Evolutionary conservation across 2,329 filamentous ascomycete genomes (phyloP), one percentile per base, ranked within the genome.

Genomic region (Lomentospora prolificans): DNA sequence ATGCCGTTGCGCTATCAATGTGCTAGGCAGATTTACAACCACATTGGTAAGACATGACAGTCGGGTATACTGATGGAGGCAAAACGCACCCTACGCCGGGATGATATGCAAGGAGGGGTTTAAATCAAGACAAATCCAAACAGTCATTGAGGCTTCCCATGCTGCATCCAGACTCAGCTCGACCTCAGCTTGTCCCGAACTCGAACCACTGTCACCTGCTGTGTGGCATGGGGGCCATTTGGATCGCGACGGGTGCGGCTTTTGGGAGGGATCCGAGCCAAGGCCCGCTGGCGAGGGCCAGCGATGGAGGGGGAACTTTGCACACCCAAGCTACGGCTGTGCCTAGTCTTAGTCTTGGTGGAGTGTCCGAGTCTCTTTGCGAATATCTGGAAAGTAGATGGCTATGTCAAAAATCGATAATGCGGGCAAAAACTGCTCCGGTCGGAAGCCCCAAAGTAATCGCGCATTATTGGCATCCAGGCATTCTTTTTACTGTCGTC

Each of bases 121-220:
- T n/a, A n/a, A n/a, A n/a, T n/a, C n/a, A n/a, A n/a, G n/a, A n/a
- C n/a, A n/a, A n/a, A n/a, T n/a, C n/a, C n/a, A n/a, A n/a, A n/a
- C n/a, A n/a, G n/a, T n/a, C n/a, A n/a, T n/a, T n/a, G n/a, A n/a
- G n/a, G n/a, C n/a, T n/a, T n/a, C n/a, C n/a, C n/a, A n/a, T n/a
- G n/a, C n/a, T n/a, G n/a, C n/a, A n/a, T n/a, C n/a, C n/a, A n/a
- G n/a, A n/a, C n/a, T n/a, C n/a, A n/a, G n/a, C 44, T 25, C 44
- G 24, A 48, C 44, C 44, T 48, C 44, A 48, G 44, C 44, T 48
- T 48, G 17, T 17, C 44, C 22, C 24, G 7, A 10, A 22, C 17
- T 48, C 44, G 44, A 48, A 48, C 44, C 44, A 48, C 44, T 48
- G 44, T 48, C 44, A 48, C n/a, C 44, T 25, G 30, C 7, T 22